phyloP scores from a whole-genome alignment of 495 filamentous ascomycete genomes.

The Tuber calosporum region DNA sequence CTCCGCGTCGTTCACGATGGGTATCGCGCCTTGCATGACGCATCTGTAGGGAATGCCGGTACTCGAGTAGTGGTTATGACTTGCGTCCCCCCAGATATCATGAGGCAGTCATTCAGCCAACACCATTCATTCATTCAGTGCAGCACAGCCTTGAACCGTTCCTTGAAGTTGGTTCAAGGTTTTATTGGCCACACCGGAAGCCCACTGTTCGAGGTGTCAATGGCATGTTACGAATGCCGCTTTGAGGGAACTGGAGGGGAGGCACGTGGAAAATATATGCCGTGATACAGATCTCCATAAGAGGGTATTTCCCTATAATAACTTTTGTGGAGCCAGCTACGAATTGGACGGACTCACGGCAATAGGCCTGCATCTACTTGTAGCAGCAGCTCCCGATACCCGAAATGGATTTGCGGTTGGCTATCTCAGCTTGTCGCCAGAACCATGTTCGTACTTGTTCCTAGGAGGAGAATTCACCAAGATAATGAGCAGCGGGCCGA shows the following conservation, averaged over 20 bases:
- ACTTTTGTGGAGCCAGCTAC: neutral
- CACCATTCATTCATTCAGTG: neutral
- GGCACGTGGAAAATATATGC: neutral
- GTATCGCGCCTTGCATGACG: slow-evolving; percentile 1
- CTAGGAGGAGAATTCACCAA: neutral
- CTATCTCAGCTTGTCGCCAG: neutral
- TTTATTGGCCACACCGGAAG: neutral
- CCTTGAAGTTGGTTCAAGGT: neutral
- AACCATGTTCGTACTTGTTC: neutral
- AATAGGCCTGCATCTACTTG: neutral
- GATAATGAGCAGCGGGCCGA: neutral
- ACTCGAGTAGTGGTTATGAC: neutral
- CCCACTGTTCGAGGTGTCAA: neutral
- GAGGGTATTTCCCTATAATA: neutral
- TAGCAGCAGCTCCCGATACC: neutral
- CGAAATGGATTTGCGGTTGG: neutral
- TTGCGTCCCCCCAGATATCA: neutral
- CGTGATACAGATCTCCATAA: neutral
- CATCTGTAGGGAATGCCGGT: slow-evolving; percentile 4
- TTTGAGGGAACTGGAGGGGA: neutral
- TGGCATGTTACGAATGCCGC: neutral
- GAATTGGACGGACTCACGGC: neutral
- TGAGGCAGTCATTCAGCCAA: neutral
- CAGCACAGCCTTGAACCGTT: neutral
- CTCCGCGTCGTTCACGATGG: neutral